phyloP scores from a whole-genome alignment of 257 asterid species.

The Anisodus acutangulus region DNA sequence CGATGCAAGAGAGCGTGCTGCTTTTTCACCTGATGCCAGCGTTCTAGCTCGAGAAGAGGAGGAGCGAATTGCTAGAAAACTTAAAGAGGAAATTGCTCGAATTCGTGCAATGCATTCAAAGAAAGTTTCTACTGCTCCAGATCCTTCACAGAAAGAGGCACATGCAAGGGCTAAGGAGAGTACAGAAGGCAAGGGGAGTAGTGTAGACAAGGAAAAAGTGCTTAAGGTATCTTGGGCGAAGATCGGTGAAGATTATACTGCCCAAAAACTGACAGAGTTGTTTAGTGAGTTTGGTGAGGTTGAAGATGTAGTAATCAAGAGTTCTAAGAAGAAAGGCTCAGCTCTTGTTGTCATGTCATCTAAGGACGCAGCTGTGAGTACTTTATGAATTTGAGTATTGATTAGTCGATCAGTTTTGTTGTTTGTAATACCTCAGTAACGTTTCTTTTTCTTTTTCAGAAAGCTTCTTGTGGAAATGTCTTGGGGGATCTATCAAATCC shows the following conservation, averaged over 20 bases:
- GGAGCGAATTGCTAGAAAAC: slow-evolving; percentile 54
- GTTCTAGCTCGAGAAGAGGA: slow-evolving; percentile 57
- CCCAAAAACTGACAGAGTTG: slow-evolving; percentile 60
- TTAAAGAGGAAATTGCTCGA: slow-evolving; percentile 63
- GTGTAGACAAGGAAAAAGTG: slow-evolving; percentile 66
- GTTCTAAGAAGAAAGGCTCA: slow-evolving; percentile 77
- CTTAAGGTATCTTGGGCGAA: slow-evolving; percentile 94
- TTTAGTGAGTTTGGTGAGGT: slow-evolving; percentile 74
- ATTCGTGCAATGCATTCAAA: slow-evolving; percentile 59
- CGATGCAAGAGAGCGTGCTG: slow-evolving; percentile 55
- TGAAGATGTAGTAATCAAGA: slow-evolving; percentile 80
- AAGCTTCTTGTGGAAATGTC: slow-evolving; percentile 60
- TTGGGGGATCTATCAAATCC: slow-evolving; percentile 83
- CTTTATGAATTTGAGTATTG: background rate
- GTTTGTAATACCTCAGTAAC: slow-evolving; percentile 20
- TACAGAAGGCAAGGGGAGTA: slow-evolving; percentile 42
- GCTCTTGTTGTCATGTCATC: slow-evolving; percentile 88
- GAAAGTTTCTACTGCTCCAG: slow-evolving; percentile 40
- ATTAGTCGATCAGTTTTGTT: background rate
- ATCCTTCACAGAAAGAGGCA: slow-evolving; percentile 46
- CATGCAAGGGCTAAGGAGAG: slow-evolving; percentile 34
- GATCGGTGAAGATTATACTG: slow-evolving; percentile 66
- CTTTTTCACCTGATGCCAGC: slow-evolving; percentile 52
- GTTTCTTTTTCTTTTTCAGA: slow-evolving; percentile 38
- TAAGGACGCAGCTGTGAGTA: slow-evolving; percentile 71